Evolutionary conservation across 163 green algal species (phyloP).

Genomic region (Prototheca cutis): DNA sequence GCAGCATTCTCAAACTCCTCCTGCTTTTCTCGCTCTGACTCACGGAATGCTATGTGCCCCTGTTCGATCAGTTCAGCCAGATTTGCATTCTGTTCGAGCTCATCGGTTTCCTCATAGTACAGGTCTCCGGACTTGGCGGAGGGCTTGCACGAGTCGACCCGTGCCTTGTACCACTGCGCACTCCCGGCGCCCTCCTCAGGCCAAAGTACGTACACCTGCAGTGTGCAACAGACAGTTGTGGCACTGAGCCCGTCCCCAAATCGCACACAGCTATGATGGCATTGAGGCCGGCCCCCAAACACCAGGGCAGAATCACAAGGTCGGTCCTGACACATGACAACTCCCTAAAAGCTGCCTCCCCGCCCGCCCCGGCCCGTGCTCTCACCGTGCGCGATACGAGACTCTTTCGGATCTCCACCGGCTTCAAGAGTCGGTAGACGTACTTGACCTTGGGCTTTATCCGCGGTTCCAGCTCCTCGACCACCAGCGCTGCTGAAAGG

Average conservation of each 20-base stretch:
- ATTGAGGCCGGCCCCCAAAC: background rate
- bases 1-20: background rate
- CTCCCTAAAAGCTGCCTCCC: background rate
- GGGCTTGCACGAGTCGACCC: slow-evolving; percentile 30
- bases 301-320: background rate
- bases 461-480: background rate
- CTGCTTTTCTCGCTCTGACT: slow-evolving; percentile 7
- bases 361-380: background rate
- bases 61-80: slow-evolving; percentile 46
- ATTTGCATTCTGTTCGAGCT: slow-evolving; percentile 46
- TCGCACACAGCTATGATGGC: background rate
- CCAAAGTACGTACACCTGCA: slow-evolving; percentile 59
- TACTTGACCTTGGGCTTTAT: slow-evolving; percentile 12
- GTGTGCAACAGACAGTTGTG: background rate
- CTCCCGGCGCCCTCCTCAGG: slow-evolving; percentile 32
- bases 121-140: slow-evolving; percentile 28
- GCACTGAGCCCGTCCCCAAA: background rate
- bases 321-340: too few species aligned
- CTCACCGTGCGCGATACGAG: slow-evolving; percentile 18
- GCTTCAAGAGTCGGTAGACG: slow-evolving; percentile 20
- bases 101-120: slow-evolving; percentile 49
- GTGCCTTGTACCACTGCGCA: slow-evolving; percentile 52
- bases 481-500: too few species aligned
- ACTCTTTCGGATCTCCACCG: slow-evolving; percentile 8
- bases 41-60: slow-evolving; percentile 53